Evolutionary conservation across 805 yeast species (phyloP).

Genomic region (Candida takata): DNA sequence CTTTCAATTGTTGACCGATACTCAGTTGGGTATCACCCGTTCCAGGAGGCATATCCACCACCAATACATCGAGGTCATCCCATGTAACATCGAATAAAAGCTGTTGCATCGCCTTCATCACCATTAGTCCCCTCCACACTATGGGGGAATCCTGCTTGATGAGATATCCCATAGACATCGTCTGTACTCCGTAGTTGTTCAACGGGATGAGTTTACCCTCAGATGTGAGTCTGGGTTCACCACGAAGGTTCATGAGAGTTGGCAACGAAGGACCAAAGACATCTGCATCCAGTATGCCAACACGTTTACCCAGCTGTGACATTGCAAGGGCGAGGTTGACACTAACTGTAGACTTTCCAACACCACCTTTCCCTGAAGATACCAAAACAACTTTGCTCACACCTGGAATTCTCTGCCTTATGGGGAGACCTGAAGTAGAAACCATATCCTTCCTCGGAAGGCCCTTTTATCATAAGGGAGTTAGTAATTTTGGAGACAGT

Average conservation of each 20-base stretch:
- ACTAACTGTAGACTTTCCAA: slow-evolving; percentile 73
- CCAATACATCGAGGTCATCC: slow-evolving; percentile 58
- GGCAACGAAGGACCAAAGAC: slow-evolving; percentile 85
- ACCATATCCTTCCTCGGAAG: slow-evolving; percentile 27
- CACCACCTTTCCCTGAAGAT: slow-evolving; percentile 78
- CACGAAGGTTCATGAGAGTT: slow-evolving; percentile 54
- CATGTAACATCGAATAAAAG: slow-evolving; percentile 78
- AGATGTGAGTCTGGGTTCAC: slow-evolving; percentile 55
- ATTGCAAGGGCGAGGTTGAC: slow-evolving; percentile 64
- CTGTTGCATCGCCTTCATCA: slow-evolving; percentile 82
- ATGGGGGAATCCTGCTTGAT: slow-evolving; percentile 60
- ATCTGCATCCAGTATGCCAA: slow-evolving; percentile 74
- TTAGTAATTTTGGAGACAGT: not conserved
- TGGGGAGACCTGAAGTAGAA: slow-evolving; percentile 51
- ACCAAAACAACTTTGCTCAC: slow-evolving; percentile 59
- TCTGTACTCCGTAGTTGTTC: slow-evolving; percentile 64
- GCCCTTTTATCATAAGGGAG: slow-evolving; percentile 10
- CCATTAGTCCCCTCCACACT: slow-evolving; percentile 84
- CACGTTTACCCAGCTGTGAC: slow-evolving; percentile 42
- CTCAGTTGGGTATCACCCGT: slow-evolving; percentile 86
- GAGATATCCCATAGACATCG: slow-evolving; percentile 88
- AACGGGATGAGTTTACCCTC: slow-evolving; percentile 58
- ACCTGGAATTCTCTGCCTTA: slow-evolving; percentile 48
- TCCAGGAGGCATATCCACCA: slow-evolving; percentile 87
- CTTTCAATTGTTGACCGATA: slow-evolving; percentile 66